Base-by-base conservation (phyloP, 1,139 yeast genomes). In the Diutina rugosa region DNA sequence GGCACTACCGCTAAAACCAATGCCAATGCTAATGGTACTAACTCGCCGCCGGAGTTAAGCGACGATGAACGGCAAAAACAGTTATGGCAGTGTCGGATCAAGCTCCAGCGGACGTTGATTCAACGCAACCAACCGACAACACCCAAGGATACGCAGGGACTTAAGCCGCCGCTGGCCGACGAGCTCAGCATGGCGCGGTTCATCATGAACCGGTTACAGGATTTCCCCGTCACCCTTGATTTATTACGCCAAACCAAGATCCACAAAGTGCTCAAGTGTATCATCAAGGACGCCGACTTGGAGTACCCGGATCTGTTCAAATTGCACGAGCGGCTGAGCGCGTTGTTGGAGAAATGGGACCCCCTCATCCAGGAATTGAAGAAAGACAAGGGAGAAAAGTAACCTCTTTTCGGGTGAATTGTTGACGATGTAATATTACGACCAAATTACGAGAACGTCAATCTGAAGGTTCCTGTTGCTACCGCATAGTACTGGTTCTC, bases 101-200 rank as follows among this genome's bases (percentile, higher is more conserved):
- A 75, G 60, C 69, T 76, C 56, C 80, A 76, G 64, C 65, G 78
- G 59, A 69, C 79, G 16, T 66, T 76, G 45, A 76, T 76, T 58
- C 80, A 76, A 63, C 61, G 79, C 60, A 74, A 73, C 61, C 76
- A 73, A 59, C 73, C 77, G 0, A 68, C 66, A 16, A 70, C 74
- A 0, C 77, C 77, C 4, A 64, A 67, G 30, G 74, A 72, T 57
- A 68, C 72, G 18, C 65, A 60, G 54, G 63, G 63, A 45, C 69
- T 67, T 58, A 71, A 72, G 26, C 76, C 75, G 12, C 78, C 78
- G 4, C 69, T 84, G 4, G 77, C 79, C 4, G 80, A 79, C 55
- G 88, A 84, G 64, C 72, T 84, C 60, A 74, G 74, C 62, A 72
- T 80, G 16, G 79, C 84, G 3, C 63, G 84, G 53, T 72, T 76